Base-by-base conservation (phyloP, 2,329 filamentous ascomycete genomes). In the Claviceps maximensis region DNA sequence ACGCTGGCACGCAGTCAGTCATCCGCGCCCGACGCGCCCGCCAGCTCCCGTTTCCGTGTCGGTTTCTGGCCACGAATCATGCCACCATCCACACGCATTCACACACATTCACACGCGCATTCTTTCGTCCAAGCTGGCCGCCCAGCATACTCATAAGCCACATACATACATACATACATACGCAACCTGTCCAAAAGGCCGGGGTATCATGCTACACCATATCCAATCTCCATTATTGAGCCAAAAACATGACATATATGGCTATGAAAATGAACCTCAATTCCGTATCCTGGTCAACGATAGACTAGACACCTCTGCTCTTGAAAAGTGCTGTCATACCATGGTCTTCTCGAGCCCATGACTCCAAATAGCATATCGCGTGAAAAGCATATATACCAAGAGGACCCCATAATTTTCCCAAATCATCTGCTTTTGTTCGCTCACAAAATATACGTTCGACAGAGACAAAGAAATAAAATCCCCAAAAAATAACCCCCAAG, bases 401-500 rank as follows among this genome's bases (percentile, higher is more conserved):
- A 17, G 8, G 15, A 15, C 12, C 33, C 4, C 33, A 13, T 13
- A 13, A 36, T 5, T 27, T 3, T n/a, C n/a, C 19, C 45, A 25
- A 44, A 3, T 5, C 29, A 19, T 23, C 25, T 31, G 46, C 46
- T 29, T n/a, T n/a, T 27, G 40, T 41, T 50, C 47, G 40, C 40
- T 23, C 8, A 25, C 21, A 44, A 44, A 53, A 50, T 29, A 46
- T 40, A 54, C 10, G 48, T 44, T 42, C 44, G 23, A 42, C 3
- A 21, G n/a, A 21, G 10, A 19, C 15, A 19, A 19, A 4, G 19
- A 40, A 40, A 40, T 12, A 15, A 25, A 25, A 44, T n/a, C n/a
- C n/a, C n/a, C n/a, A 44, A 44, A 13, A n/a, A 50, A 17, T 63
- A 57, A 69, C 51, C 72, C 71, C 6, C 73, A n/a, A n/a, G n/a